Base-by-base conservation (phyloP, 768 basidiomycete genomes). In the Leucocoprinus sp. region DNA sequence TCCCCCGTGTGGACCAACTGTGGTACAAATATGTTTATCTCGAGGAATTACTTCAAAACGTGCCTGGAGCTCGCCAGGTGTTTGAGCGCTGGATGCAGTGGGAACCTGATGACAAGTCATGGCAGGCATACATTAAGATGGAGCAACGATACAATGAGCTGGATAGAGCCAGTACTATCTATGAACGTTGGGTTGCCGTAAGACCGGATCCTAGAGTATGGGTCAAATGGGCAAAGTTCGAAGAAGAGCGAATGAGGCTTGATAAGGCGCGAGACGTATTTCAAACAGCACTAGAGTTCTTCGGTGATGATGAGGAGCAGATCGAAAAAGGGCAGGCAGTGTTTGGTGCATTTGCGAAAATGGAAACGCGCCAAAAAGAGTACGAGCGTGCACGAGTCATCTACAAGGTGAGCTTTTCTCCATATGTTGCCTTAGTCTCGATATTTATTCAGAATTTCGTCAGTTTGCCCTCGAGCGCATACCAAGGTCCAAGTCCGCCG, bases 21-120 rank as follows among this genome's bases (percentile, higher is more conserved):
- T 98, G 96, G 96, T 98, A 98, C 77, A 97, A 97, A 63, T 99
- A 97, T 46, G 95, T 99, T 49, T 97, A 96, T 64, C 79, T 99
- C 44, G 96, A 99, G 60, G 96, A 99, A 60, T 76, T 99, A 2
- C 76, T 99, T 9, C 86, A 93, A 56, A 98, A 99, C 58, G 84
- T 99, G 24, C 80, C 93, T 1, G 96, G 96, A 29, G 93, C 93
- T 1, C 82, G 96, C 7, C 95, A 98, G 60, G 91, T 98, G 45
- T 99, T 98, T 51, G 96, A 99, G 63, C 78, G 96, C 37, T 99
- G 96, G 96, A 95, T 98, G 92, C 79, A 90, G 53, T 98, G 96
- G 96, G 96, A 98, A 60, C 96, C 96, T 0, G 93, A 98, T 56
- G 96, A 98, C 76, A 97, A 97, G 70, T 93, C 95, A 2, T 99